Conservation (phyloP, 805 yeast genomes). For the Metschnikowia dekortorum region DNA sequence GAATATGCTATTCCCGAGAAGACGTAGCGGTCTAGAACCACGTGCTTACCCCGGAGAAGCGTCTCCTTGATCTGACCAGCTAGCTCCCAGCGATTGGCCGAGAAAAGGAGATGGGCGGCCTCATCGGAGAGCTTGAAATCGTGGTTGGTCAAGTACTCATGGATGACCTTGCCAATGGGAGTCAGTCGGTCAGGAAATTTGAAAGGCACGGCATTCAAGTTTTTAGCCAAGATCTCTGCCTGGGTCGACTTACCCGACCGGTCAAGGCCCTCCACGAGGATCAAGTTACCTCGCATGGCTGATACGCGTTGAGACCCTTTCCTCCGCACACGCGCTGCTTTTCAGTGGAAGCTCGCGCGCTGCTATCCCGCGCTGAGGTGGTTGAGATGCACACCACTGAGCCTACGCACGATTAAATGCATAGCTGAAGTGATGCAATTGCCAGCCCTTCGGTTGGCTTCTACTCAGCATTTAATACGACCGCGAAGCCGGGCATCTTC, state of each 20-base stretch:
- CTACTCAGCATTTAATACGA: too few species aligned
- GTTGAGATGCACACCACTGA: too few species aligned
- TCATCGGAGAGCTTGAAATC: constrained; percentile 59
- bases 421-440: too few species aligned
- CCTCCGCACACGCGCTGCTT: neutral
- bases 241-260: constrained; percentile 95
- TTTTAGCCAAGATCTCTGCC: constrained; percentile 30
- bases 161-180: constrained; percentile 71
- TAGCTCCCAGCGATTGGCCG: constrained; percentile 94
- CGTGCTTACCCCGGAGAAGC: constrained; percentile 49
- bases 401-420: too few species aligned
- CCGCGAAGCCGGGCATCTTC: too few species aligned
- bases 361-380: too few species aligned
- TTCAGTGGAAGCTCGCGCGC: too few species aligned
- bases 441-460: too few species aligned
- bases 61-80: constrained; percentile 41
- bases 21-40: constrained; percentile 81
- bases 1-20: constrained; percentile 94
- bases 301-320: neutral
- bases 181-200: constrained; percentile 91
- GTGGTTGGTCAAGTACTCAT: constrained; percentile 59
- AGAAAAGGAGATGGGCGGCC: constrained; percentile 79
- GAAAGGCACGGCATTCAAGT: constrained; percentile 36
- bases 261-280: constrained; percentile 89
- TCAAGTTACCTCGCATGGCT: constrained; percentile 60